Conservation (phyloP, 208 protist genomes). For the Leishmania lainsoni region DNA sequence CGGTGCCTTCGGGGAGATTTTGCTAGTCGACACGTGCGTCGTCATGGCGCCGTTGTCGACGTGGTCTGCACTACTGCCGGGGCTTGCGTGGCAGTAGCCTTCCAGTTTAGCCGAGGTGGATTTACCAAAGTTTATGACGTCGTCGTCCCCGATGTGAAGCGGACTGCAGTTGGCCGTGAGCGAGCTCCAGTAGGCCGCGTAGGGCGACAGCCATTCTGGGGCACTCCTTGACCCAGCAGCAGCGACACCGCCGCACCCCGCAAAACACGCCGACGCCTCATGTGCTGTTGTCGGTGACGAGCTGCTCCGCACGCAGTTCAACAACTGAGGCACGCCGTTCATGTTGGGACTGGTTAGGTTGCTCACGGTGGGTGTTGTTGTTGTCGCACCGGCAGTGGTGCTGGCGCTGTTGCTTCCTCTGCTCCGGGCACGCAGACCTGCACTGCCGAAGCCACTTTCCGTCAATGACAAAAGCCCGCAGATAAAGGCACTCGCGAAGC, state of each 20-base stretch:
- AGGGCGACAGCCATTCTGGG: conserved; percentile 27
- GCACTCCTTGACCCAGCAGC: neutral
- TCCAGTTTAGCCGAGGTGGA: neutral
- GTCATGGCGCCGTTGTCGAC: conserved; percentile 5
- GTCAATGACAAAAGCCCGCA: conserved; percentile 51
- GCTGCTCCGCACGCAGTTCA: neutral
- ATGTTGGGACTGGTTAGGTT: conserved; percentile 1
- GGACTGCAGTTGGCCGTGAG: neutral
- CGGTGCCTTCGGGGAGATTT: conserved; percentile 11
- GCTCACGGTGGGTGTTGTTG: neutral
- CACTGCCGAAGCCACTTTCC: neutral
- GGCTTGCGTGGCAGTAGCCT: neutral
- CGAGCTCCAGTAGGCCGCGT: conserved; percentile 20
- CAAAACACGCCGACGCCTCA: neutral
- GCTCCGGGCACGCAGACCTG: neutral
- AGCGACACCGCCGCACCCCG: neutral
- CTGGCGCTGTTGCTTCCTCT: neutral
- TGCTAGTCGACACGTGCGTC: conserved; percentile 22
- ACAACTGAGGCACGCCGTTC: neutral
- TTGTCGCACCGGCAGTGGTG: neutral
- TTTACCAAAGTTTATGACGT: conserved; percentile 13
- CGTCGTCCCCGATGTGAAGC: neutral
- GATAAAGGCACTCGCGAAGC: conserved; percentile 52
- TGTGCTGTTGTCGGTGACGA: neutral
- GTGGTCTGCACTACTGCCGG: neutral